Conservation (phyloP, 805 yeast species). For the Candida tibetensis region DNA sequence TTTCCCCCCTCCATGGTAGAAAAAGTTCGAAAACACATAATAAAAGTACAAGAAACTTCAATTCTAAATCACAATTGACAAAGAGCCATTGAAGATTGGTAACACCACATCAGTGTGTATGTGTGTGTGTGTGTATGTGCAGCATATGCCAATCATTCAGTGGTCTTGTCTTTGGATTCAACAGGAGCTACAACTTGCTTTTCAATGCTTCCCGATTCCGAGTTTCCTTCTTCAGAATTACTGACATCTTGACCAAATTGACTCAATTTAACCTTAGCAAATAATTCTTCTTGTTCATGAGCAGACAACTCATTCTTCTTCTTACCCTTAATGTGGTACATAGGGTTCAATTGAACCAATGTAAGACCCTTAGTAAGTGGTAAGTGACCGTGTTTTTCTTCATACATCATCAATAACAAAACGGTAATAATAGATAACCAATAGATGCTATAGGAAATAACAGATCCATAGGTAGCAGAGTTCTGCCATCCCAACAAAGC, state of each 20-base stretch:
- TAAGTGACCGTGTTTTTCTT: slow-evolving; percentile 81
- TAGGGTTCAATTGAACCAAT: slow-evolving; percentile 31
- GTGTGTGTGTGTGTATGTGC: slow-evolving; percentile 7
- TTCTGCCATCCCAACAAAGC: slow-evolving; percentile 97
- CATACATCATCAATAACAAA: slow-evolving; percentile 64
- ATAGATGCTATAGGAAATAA: slow-evolving; percentile 81
- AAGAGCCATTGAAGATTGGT: too few relatives aligned
- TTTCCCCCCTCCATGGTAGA: slow-evolving; percentile 7
- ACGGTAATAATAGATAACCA: slow-evolving; percentile 69
- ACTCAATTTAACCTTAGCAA: slow-evolving; percentile 22
- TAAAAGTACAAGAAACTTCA: background rate
- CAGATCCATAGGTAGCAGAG: slow-evolving; percentile 91
- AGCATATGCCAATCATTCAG: background rate
- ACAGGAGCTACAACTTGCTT: background rate
- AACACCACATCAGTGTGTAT: slow-evolving; percentile 1
- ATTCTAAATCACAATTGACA: background rate
- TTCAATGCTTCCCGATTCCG: slow-evolving; percentile 1
- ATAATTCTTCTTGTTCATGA: slow-evolving; percentile 35
- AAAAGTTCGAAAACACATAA: background rate
- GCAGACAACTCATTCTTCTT: slow-evolving; percentile 31
- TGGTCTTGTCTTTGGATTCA: background rate
- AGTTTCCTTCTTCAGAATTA: background rate
- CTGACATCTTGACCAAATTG: slow-evolving; percentile 2
- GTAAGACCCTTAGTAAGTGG: slow-evolving; percentile 57
- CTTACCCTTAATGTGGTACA: slow-evolving; percentile 34